Evolutionary conservation across 441 rosid genomes (phyloP).

Genomic region (Aleurites moluccanus): DNA sequence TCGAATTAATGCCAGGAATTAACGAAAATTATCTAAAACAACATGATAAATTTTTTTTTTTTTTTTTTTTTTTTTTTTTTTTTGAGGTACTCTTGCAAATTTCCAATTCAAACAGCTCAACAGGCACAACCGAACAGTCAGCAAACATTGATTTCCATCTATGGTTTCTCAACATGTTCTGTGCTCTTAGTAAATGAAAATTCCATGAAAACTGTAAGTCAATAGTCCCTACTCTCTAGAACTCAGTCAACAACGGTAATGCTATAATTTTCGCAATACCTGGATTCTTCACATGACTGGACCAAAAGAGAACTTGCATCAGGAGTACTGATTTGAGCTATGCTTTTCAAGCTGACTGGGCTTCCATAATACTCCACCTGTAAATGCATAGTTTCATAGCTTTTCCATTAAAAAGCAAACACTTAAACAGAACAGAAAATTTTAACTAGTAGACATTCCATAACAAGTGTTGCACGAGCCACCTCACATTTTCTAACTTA

Average conservation of each 20-base stretch:
- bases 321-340: conserved; percentile 91
- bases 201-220: neutral
- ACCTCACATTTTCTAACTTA: neutral
- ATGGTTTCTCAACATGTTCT: neutral
- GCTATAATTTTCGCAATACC: conserved; percentile 37
- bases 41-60: neutral
- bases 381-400: conserved; percentile 16
- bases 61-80: no score
- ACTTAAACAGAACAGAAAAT: neutral
- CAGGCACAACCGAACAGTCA: neutral
- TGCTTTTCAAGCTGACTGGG: conserved; percentile 84
- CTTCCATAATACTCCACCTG: conserved; percentile 95
- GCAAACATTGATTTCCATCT: neutral
- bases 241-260: neutral
- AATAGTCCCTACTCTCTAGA: neutral
- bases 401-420: conserved; percentile 14
- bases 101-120: conserved; percentile 6
- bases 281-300: conserved; percentile 92
- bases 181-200: neutral
- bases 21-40: conserved; percentile 16
- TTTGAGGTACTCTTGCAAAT: neutral
- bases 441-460: neutral
- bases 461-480: neutral
- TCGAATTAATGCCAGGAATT: conserved; percentile 17
- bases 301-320: conserved; percentile 85